A percentile compares a stretch with the other conserved stretches of the same genome.
Conservation (phyloP, 2,329 filamentous ascomycete species). For the Mycosphaerelloides madeirae region DNA sequence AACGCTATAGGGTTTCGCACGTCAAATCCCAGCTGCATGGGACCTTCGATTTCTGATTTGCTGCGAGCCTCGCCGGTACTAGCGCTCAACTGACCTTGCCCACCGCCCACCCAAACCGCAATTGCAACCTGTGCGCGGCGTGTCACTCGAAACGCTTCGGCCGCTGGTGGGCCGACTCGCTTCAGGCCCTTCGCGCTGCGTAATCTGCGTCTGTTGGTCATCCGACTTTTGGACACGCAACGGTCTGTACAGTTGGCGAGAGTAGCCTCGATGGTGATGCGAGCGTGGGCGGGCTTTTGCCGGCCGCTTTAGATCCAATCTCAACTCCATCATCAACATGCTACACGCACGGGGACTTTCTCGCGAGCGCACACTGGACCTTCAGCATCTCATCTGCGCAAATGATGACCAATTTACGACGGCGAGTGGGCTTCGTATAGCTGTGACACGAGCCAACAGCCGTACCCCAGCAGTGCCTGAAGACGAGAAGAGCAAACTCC, state of each 20-base stretch:
- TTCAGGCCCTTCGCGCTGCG: neutral
- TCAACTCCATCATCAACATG: too few relatives aligned
- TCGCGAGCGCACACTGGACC: too few relatives aligned
- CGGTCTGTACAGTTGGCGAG: too few relatives aligned
- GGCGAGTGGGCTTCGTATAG: slow-evolving; percentile 4
- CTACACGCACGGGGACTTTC: too few relatives aligned
- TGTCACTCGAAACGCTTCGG: slow-evolving; percentile 3
- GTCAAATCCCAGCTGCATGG: too few relatives aligned
- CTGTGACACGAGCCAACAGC: slow-evolving; percentile 4
- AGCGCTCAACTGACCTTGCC: neutral
- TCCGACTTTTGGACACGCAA: too few relatives aligned
- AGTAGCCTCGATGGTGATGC: neutral
- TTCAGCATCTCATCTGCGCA: slow-evolving; percentile 1
- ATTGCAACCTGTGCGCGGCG: too few relatives aligned
- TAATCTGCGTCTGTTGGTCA: neutral
- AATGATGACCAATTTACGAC: slow-evolving; percentile 6
- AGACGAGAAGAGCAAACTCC: neutral
- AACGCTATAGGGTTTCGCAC: too few relatives aligned
- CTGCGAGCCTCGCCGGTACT: neutral
- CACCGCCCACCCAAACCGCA: neutral
- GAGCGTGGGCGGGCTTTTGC: neutral
- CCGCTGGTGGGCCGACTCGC: neutral
- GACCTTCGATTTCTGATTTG: too few relatives aligned
- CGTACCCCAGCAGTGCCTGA: neutral
- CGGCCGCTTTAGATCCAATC: too few relatives aligned